phyloP scores from a whole-genome alignment of 768 basidiomycete genomes.

The Suillus americanus region DNA sequence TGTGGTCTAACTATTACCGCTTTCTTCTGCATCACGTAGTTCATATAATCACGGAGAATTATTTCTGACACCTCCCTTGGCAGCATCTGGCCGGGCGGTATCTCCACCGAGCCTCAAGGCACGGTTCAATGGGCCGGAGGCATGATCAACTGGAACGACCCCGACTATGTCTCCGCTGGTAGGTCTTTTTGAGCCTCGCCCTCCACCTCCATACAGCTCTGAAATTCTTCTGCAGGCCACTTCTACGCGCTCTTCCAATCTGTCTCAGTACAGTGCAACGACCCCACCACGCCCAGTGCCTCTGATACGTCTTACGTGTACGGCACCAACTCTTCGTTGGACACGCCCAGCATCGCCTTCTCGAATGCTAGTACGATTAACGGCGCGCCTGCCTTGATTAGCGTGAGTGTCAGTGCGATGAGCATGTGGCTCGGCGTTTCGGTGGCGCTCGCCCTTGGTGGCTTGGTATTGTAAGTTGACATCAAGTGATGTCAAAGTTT shows the following conservation, averaged over 20 bases:
- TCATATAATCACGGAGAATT: not conserved
- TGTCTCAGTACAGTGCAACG: slow-evolving; percentile 63
- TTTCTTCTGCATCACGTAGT: slow-evolving; percentile 4
- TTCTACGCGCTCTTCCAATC: slow-evolving; percentile 67
- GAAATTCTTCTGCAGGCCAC: slow-evolving; percentile 45
- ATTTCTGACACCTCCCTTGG: not conserved
- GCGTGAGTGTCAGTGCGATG: slow-evolving; percentile 10
- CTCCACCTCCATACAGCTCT: slow-evolving; percentile 1
- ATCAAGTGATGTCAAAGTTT: not conserved
- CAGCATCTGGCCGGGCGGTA: slow-evolving; percentile 83
- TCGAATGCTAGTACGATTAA: slow-evolving; percentile 60
- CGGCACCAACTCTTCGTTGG: slow-evolving; percentile 48
- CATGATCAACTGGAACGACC: slow-evolving; percentile 78
- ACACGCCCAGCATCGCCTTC: slow-evolving; percentile 54
- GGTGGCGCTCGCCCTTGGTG: slow-evolving; percentile 16
- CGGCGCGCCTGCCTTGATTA: slow-evolving; percentile 26
- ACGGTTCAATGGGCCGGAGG: slow-evolving; percentile 81
- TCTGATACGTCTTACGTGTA: slow-evolving; percentile 68
- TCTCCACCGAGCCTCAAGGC: slow-evolving; percentile 56
- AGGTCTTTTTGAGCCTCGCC: slow-evolving; percentile 12
- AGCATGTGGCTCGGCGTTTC: slow-evolving; percentile 13
- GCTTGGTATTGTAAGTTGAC: slow-evolving; percentile 19
- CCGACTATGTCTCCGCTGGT: slow-evolving; percentile 72
- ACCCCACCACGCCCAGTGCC: slow-evolving; percentile 40
- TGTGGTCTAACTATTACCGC: no score